A percentile compares a stretch with the other conserved stretches of the same genome.
These are phyloP conservation scores for Trichosporon inkin DNA, from an alignment of 1,284 basidiomycete genomes.

Conservation along the genomic window DNA sequence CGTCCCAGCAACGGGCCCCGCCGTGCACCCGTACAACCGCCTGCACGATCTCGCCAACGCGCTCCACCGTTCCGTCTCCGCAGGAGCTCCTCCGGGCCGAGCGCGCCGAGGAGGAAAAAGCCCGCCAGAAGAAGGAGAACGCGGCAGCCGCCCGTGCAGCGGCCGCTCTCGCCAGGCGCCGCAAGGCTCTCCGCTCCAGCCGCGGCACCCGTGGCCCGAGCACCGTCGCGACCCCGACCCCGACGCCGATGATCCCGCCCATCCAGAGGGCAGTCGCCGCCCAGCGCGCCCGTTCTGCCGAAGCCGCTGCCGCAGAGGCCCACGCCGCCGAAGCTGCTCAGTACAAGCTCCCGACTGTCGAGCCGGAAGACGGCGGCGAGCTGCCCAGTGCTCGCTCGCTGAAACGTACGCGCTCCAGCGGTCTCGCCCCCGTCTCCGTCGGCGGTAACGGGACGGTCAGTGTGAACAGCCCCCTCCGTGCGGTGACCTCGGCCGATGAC, in stretches of 20 bases:
- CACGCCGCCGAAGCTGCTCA: constrained; percentile 11
- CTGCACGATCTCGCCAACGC: constrained; percentile 32
- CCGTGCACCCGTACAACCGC: constrained; percentile 35
- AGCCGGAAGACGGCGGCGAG: background rate
- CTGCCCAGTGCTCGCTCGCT: constrained; percentile 16
- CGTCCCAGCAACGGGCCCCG: background rate
- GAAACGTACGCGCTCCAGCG: constrained; percentile 33
- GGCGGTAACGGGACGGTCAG: constrained; percentile 16
- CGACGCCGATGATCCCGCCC: constrained; percentile 22
- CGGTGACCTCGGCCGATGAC: constrained; percentile 25
- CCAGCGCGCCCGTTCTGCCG: constrained; percentile 21
- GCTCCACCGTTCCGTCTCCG: constrained; percentile 32
- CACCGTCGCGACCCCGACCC: constrained; percentile 9
- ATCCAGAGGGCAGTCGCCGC: constrained; percentile 22
- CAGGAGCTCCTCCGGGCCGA: constrained; percentile 29
- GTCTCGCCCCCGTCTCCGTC: constrained; percentile 20
- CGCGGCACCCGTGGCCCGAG: constrained; percentile 17
- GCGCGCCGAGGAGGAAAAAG: constrained; percentile 31
- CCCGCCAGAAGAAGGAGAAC: constrained; percentile 31
- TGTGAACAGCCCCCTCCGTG: constrained; percentile 30
- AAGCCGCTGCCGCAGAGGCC: constrained; percentile 16
- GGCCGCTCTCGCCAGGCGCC: constrained; percentile 23
- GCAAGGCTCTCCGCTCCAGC: constrained; percentile 19
- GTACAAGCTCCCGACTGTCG: constrained; percentile 5
- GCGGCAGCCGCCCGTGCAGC: constrained; percentile 32